A percentile compares a stretch with the other conserved stretches of the same genome.
Conservation (phyloP, 441 rosid species). For the Mallotus repandus region DNA sequence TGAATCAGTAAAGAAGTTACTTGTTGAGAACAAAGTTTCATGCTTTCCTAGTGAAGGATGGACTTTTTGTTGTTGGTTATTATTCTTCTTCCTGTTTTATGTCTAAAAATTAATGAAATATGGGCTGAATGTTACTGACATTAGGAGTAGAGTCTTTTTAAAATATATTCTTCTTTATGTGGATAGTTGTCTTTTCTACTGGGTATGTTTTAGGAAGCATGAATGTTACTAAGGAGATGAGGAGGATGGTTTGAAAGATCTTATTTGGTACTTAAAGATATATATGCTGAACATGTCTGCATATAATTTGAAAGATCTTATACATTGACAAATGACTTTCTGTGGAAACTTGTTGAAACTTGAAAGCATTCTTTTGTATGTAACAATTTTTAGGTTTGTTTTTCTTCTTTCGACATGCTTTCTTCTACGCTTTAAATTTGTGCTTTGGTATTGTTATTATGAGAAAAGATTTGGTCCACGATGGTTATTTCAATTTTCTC, state of each 20-base stretch:
- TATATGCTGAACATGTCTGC: neutral
- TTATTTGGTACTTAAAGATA: neutral
- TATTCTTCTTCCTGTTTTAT: too few relatives aligned
- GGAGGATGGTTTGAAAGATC: neutral
- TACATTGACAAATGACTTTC: too few relatives aligned
- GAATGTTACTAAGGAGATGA: neutral
- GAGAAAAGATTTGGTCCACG: neutral
- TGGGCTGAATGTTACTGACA: too few relatives aligned
- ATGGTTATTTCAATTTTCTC: conserved; percentile 23
- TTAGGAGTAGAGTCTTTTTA: too few relatives aligned
- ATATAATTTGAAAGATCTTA: too few relatives aligned
- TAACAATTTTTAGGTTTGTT: neutral
- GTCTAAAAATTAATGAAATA: too few relatives aligned
- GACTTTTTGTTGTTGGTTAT: too few relatives aligned
- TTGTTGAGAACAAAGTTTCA: neutral
- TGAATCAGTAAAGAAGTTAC: conserved; percentile 6
- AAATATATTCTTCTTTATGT: too few relatives aligned
- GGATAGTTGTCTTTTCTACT: too few relatives aligned
- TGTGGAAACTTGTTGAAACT: too few relatives aligned
- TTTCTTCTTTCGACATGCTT: neutral
- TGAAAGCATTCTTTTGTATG: too few relatives aligned
- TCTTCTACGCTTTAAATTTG: neutral
- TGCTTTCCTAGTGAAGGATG: neutral
- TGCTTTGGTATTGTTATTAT: neutral
- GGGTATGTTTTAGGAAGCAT: neutral